Evolutionary conservation across 169 alveolate genomes (phyloP), one percentile per base, ranked within the genome.

Genomic region (Plasmodium sp.): DNA sequence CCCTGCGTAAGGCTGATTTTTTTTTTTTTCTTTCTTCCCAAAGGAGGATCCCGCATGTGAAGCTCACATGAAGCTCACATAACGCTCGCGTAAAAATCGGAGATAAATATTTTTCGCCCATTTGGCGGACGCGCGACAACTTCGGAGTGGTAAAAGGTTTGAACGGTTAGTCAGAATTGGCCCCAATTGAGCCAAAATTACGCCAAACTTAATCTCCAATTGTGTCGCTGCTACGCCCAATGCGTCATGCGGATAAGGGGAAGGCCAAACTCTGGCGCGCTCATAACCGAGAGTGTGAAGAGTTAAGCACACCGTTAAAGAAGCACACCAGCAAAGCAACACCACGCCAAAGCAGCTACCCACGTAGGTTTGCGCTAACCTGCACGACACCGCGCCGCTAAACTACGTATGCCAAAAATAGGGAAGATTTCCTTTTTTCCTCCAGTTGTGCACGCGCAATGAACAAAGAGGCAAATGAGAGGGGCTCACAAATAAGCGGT

Each of bases 401-500:
- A 22, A 51, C 27, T 51, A 51, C 7, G 62, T 3, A 51, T 51
- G 9, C 62, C 1, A 51, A 51, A 14, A 51, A 51, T 51, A 51
- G 62, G 62, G 62, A 51, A 51, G 62, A 36, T 75, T 75, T 75
- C 34, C 10, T 75, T 73, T 75, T 75, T 75, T 75, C 62, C 62
- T 51, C 22, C 56, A 34, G 39, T 75, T 36, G 27, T 75, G 27
- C 9, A 75, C 31, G 22, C n/a, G 34, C 3, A 34, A 75, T 75
- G 22, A 18, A 36, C 12, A 75, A 33, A 14, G 14, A 16, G 39
- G 48, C 56, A 75, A 75, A 41, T 36, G 56, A 75, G 45, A 18
- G n/a, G 34, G 56, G 33, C 39, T 36, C 27, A 75, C 27, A 16
- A 75, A 16, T 75, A 75, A 75, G 36, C 31, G 56, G 34, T 12